A percentile compares a stretch with the other conserved stretches of the same genome.
phyloP scores from a whole-genome alignment of 1,284 basidiomycete genomes.

The Boletellus deceptivus region DNA sequence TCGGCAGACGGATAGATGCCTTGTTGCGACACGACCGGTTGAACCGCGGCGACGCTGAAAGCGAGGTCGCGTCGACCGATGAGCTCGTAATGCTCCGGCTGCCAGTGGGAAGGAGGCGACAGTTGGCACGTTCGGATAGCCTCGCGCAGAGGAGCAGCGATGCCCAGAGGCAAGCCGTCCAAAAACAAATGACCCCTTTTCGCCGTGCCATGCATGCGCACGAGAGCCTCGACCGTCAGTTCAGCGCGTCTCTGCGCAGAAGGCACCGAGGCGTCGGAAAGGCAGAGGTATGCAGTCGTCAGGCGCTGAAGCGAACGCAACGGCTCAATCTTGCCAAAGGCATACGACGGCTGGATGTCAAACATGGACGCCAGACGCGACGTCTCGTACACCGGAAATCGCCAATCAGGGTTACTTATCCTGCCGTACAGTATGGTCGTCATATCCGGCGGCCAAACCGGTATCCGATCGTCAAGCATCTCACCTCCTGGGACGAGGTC shows the following conservation, averaged over 20 bases:
- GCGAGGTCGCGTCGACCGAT: conserved; percentile 83
- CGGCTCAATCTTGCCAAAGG: conserved; percentile 59
- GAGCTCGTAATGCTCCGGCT: conserved; percentile 66
- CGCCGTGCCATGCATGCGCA: conserved; percentile 46
- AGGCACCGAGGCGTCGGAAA: conserved; percentile 50
- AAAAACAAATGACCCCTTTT: conserved; percentile 42
- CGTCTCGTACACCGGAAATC: conserved; percentile 52
- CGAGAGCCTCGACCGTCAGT: conserved; percentile 60
- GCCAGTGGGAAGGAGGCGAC: conserved; percentile 73
- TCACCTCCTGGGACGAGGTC: conserved; percentile 37
- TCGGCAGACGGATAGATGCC: conserved; percentile 33
- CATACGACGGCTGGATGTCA: conserved; percentile 53
- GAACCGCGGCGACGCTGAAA: conserved; percentile 32
- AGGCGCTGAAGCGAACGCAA: conserved; percentile 50
- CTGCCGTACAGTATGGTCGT: conserved; percentile 61
- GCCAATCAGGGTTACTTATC: conserved; percentile 67
- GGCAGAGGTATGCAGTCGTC: conserved; percentile 51
- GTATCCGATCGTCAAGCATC: conserved; percentile 61
- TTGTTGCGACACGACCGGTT: conserved; percentile 30
- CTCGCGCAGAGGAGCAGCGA: conserved; percentile 81
- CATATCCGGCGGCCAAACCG: conserved; percentile 69
- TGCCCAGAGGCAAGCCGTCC: conserved; percentile 63
- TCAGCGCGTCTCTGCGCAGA: conserved; percentile 63
- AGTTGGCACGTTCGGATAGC: conserved; percentile 79
- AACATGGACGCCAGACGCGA: conserved; percentile 49